Evolutionary conservation across 1,284 basidiomycete genomes (phyloP), one percentile per base, ranked within the genome.

Genomic region (Ceratobasidium sp.): DNA sequence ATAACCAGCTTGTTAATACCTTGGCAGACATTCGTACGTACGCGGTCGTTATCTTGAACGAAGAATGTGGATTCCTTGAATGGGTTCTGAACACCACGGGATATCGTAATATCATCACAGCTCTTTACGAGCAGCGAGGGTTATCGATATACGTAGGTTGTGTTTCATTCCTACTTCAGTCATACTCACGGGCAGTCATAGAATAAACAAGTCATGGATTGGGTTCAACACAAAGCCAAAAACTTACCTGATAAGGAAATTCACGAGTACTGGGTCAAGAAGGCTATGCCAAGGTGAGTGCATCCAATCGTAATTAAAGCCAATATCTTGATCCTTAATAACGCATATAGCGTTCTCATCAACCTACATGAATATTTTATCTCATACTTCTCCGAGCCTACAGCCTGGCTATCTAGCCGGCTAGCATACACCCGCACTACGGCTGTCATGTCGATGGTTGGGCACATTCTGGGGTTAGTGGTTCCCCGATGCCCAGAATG

Each of bases 361-460:
- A 67, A 67, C 39, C 95, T 99, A 77, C 93, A 98, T 75, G 93
- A 98, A 73, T 99, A 97, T 96, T 99, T 99, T 78, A 80, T 98
- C 50, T 90, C 93, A 74, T 95, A 91, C 0, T 99, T 98, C 80
- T 95, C 97, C 0, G 97, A 99, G 75, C 96, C 97, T 0, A 89
- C 91, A 0, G 90, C 92, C 0, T 99, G 97, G 97, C 83, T 99
- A 30, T 86, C 89, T 1, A 92, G 91, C 75, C 87, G 97, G 27
- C 80, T 93, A 70, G 84, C 88, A 1, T 99, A 96, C 76, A 89
- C 87, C 14, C 84, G 96, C 49, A 98, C 97, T 0, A 85, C 90
- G 0, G 97, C 97, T 0, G 97, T 99, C 56, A 99, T 98, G 91
- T 97, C 93, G 2, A 99, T 99, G 90, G 93, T 99, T 27, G 97